Percentiles rank a stretch among this genome's conserved stretches.
Conservation (phyloP, 345 rosid species). For the Lumnitzera littorea region DNA sequence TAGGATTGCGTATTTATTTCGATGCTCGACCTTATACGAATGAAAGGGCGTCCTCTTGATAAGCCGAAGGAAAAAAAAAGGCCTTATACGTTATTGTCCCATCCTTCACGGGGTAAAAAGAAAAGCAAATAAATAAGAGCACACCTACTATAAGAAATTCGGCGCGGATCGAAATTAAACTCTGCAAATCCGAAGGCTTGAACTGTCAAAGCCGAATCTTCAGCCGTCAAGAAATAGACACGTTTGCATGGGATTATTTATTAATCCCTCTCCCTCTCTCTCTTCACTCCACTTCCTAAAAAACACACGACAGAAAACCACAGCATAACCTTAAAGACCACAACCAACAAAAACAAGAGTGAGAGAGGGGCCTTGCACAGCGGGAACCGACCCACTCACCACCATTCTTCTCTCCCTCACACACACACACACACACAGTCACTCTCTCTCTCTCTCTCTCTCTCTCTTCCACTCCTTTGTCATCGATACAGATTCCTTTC, state of each 20-base stretch:
- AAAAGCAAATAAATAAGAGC: too few relatives aligned
- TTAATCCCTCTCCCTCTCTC: neutral
- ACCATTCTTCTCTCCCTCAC: neutral
- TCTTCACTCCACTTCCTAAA: neutral
- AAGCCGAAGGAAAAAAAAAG: too few relatives aligned
- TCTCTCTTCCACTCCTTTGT: neutral
- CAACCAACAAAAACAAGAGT: too few relatives aligned
- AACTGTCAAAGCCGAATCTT: slow-evolving; percentile 14
- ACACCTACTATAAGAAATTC: neutral
- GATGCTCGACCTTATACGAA: too few relatives aligned
- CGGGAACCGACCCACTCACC: slow-evolving; percentile 5
- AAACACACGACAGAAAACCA: neutral
- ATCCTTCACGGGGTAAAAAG: too few relatives aligned
- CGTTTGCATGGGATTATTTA: slow-evolving; percentile 2
- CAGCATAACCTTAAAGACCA: too few relatives aligned
- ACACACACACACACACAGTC: too few relatives aligned
- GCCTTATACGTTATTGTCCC: too few relatives aligned
- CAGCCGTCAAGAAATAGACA: slow-evolving; percentile 9
- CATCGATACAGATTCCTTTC: neutral
- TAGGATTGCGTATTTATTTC: too few relatives aligned
- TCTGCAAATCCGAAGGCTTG: neutral
- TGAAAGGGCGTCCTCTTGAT: too few relatives aligned
- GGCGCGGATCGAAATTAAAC: neutral
- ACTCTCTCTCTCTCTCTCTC: neutral
- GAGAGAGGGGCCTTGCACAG: neutral